Evolutionary conservation across 225 moss, liverwort and hornwort species (phyloP).

Genomic region (Climacium dendroides): DNA sequence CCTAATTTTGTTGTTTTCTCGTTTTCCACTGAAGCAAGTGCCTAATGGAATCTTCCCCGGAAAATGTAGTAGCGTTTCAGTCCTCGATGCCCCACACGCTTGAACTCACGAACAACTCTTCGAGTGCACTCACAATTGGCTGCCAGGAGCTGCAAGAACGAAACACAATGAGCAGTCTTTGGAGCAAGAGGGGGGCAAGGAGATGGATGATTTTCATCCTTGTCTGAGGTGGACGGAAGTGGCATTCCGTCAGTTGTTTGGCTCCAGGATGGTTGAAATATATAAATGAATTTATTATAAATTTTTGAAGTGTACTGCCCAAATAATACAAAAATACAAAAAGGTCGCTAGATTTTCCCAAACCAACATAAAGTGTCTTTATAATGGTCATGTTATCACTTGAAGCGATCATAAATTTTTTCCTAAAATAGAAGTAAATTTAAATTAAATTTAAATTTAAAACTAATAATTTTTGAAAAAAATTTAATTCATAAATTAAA

Average conservation of each 20-base stretch:
- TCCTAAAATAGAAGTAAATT: no score
- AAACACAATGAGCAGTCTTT: not conserved
- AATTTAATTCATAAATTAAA: no score
- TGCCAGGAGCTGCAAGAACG: not conserved
- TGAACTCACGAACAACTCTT: not conserved
- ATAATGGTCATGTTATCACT: not conserved
- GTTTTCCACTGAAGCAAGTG: not conserved
- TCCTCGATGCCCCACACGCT: not conserved
- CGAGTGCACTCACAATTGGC: not conserved
- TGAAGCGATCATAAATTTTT: not conserved
- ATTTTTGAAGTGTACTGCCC: not conserved
- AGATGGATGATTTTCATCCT: not conserved
- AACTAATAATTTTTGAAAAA: no score
- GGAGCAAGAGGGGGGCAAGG: not conserved
- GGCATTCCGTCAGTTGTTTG: no score
- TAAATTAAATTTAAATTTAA: no score
- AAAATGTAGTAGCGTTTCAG: not conserved
- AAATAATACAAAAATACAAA: not conserved
- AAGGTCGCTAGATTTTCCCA: not conserved
- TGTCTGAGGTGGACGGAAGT: not conserved
- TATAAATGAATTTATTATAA: no score
- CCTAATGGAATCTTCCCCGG: no score
- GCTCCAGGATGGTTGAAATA: not conserved
- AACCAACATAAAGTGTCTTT: not conserved
- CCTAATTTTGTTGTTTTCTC: not conserved